Percentiles rank a stretch among this genome's conserved stretches.
These are phyloP conservation scores for Chaetomium sp. DNA, from an alignment of 2,329 filamentous ascomycete species.

Conservation along the genomic window DNA sequence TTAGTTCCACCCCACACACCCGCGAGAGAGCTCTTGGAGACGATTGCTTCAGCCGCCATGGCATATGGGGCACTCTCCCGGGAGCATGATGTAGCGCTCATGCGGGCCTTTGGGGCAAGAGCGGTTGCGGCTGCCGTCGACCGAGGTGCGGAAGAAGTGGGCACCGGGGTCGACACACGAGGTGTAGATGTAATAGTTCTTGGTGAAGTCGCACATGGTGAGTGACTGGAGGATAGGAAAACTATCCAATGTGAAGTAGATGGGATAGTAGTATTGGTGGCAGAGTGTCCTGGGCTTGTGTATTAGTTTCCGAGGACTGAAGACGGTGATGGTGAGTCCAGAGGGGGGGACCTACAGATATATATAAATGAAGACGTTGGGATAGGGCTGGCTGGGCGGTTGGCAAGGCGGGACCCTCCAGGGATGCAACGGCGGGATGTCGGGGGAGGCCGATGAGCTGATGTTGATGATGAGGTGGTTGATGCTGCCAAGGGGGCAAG, in stretches of 20 bases:
- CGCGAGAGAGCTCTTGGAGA: not conserved
- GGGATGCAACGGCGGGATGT: constrained; percentile 28
- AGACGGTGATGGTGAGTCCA: not conserved
- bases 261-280: not conserved
- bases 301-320: not conserved
- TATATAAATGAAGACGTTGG: constrained; percentile 19
- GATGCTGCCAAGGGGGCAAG: constrained; percentile 14
- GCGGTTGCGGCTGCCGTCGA: constrained; percentile 64
- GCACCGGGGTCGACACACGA: constrained; percentile 67
- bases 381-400: constrained; percentile 13
- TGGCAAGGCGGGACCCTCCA: constrained; percentile 23
- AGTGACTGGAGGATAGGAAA: not conserved
- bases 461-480: constrained; percentile 22
- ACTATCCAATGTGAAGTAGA: not conserved
- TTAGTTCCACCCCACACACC: not conserved
- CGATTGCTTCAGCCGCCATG: constrained; percentile 38
- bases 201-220: constrained; percentile 65
- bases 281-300: not conserved
- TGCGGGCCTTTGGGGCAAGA: constrained; percentile 67
- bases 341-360: constrained; percentile 17
- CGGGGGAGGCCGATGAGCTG: constrained; percentile 18
- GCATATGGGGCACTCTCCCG: constrained; percentile 45
- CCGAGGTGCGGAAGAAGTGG: constrained; percentile 70
- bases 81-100: constrained; percentile 68
- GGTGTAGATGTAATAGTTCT: constrained; percentile 77